phyloP scores from a whole-genome alignment of 2,329 filamentous ascomycete species.

The Chalaropsis thielavioides region DNA sequence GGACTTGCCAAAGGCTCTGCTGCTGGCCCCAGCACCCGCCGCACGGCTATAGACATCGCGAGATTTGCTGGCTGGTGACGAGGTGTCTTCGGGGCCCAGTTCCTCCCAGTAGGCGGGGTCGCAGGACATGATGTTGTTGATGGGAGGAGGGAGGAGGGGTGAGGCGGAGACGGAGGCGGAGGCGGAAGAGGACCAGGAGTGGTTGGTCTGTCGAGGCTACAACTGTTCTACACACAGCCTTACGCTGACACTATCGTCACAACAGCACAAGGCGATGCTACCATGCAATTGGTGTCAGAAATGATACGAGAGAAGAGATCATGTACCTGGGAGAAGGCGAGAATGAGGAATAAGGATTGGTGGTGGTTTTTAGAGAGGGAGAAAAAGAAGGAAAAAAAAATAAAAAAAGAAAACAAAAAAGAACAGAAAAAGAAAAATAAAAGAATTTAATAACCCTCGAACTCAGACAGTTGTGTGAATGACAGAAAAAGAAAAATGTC shows the following conservation, averaged over 20 bases:
- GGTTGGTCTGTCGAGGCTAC: neutral
- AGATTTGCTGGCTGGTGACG: neutral
- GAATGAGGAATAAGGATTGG: neutral
- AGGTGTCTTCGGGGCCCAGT: neutral
- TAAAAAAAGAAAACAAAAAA: no score
- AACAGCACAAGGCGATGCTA: neutral
- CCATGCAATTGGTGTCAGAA: neutral
- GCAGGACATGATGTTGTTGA: neutral
- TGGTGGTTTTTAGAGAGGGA: neutral
- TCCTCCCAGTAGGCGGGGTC: neutral
- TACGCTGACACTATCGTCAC: neutral
- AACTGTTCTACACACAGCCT: neutral
- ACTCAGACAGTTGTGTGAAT: conserved; percentile 1
- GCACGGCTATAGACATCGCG: neutral
- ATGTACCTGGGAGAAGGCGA: neutral
- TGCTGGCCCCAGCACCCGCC: conserved; percentile 13
- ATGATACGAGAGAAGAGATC: neutral
- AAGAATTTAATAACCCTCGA: conserved; percentile 11
- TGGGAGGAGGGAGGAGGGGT: neutral
- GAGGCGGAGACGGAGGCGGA: no score
- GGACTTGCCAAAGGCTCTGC: conserved; percentile 19
- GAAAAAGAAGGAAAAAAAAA: conserved; percentile 17
- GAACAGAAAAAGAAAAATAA: neutral
- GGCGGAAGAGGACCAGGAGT: neutral
- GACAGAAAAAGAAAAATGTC: conserved; percentile 18